Percentiles rank a stretch among this genome's conserved stretches.
phyloP scores from a whole-genome alignment of 1,284 basidiomycete species.

The Fomitopsis pinicola region DNA sequence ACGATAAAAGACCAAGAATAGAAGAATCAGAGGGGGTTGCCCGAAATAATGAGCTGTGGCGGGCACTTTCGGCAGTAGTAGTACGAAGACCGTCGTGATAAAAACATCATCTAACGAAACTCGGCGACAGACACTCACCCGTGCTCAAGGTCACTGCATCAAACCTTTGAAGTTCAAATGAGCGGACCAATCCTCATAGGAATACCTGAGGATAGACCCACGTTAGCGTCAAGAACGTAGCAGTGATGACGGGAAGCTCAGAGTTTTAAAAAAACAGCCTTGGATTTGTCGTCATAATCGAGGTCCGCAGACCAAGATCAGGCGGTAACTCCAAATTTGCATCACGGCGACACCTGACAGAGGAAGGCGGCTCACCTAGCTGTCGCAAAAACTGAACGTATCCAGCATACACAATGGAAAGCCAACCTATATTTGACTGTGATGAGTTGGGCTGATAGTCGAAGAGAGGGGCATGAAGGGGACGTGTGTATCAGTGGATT shows the following conservation, averaged over 20 bases:
- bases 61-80: slow-evolving; percentile 78
- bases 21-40: slow-evolving; percentile 66
- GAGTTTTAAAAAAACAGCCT: slow-evolving; percentile 67
- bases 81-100: slow-evolving; percentile 90
- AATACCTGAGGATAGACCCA: not conserved
- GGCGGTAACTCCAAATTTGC: slow-evolving; percentile 73
- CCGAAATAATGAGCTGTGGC: slow-evolving; percentile 80
- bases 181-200: not conserved
- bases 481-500: slow-evolving; percentile 49
- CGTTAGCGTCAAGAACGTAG: slow-evolving; percentile 3
- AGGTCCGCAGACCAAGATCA: slow-evolving; percentile 41
- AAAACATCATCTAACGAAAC: slow-evolving; percentile 40
- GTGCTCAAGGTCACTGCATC: not conserved
- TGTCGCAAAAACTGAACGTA: not conserved
- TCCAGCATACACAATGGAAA: too few relatives aligned
- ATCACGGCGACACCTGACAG: slow-evolving; percentile 12
- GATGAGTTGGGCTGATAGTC: too few relatives aligned
- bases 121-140: not conserved
- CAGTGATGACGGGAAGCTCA: slow-evolving; percentile 30
- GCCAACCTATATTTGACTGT: too few relatives aligned
- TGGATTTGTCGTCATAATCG: slow-evolving; percentile 61
- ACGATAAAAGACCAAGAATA: slow-evolving; percentile 1
- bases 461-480: too few relatives aligned
- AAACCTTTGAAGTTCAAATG: not conserved
- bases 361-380: not conserved